phyloP scores from a whole-genome alignment of 2,329 filamentous ascomycete species.

The Botrytis sinoallii region DNA sequence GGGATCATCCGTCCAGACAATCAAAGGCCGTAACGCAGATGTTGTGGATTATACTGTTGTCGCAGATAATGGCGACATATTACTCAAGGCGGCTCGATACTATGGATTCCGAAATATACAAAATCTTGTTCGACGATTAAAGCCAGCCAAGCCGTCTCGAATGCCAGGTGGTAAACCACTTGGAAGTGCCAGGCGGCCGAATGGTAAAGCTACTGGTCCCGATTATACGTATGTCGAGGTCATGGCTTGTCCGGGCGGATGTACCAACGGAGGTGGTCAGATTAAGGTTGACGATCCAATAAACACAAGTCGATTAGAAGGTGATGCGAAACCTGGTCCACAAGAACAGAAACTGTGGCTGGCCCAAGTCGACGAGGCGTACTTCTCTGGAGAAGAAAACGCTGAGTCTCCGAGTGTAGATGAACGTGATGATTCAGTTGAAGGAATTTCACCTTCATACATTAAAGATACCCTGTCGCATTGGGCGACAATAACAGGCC shows the following conservation, averaged over 20 bases:
- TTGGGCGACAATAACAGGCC: constrained; percentile 71
- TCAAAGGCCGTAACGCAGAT: constrained; percentile 82
- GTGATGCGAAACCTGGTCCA: constrained; percentile 59
- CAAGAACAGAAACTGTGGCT: constrained; percentile 86
- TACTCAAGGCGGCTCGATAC: constrained; percentile 83
- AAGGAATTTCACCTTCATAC: constrained; percentile 63
- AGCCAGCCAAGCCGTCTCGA: constrained; percentile 72
- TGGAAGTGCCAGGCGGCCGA: constrained; percentile 52
- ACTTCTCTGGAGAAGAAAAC: constrained; percentile 71
- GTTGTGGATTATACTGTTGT: constrained; percentile 80
- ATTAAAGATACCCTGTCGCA: constrained; percentile 68
- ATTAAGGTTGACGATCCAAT: constrained; percentile 83
- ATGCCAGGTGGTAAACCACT: constrained; percentile 72
- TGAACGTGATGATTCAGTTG: constrained; percentile 47
- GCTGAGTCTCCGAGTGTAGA: constrained; percentile 31
- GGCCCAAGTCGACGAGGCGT: constrained; percentile 79
- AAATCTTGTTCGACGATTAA: constrained; percentile 89
- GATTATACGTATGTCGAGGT: constrained; percentile 96
- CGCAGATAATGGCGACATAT: constrained; percentile 51
- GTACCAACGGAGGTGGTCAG: constrained; percentile 95
- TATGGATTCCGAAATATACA: constrained; percentile 99
- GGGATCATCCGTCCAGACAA: constrained; percentile 67
- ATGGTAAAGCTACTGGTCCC: constrained; percentile 47
- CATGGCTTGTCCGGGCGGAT: constrained; percentile 98
- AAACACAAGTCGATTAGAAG: constrained; percentile 49